phyloP scores from a whole-genome alignment of 1,139 yeast genomes.

The Hansenula sp. region DNA sequence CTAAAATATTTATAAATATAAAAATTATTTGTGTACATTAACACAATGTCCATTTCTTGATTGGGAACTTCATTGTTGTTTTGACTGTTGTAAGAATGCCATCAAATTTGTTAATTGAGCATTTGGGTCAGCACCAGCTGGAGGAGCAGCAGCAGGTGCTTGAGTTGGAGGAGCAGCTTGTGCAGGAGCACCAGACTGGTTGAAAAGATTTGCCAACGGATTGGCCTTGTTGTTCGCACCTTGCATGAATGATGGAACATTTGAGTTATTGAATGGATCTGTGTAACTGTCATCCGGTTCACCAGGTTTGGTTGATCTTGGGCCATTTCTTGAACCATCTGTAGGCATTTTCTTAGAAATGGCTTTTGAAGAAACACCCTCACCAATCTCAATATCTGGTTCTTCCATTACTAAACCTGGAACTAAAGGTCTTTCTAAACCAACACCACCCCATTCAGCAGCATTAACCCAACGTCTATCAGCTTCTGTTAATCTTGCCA shows the following conservation, averaged over 20 bases:
- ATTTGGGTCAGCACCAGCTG: conserved; percentile 30
- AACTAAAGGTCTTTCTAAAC: conserved; percentile 70
- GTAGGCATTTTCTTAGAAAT: conserved; percentile 87
- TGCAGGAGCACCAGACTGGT: conserved; percentile 18
- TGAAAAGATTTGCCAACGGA: conserved; percentile 50
- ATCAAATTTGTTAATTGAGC: conserved; percentile 36
- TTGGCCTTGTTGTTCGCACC: conserved; percentile 30
- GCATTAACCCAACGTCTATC: conserved; percentile 84
- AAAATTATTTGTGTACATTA: not conserved
- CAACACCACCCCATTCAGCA: conserved; percentile 98
- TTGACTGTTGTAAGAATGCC: conserved; percentile 36
- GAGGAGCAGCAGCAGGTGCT: conserved; percentile 22
- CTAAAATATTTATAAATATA: too few relatives aligned
- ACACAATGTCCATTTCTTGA: too few relatives aligned
- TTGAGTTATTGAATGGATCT: conserved; percentile 32
- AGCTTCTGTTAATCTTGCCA: conserved; percentile 86
- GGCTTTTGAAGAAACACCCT: conserved; percentile 91
- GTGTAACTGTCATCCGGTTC: conserved; percentile 41
- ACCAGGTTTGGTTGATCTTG: conserved; percentile 70
- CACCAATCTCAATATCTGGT: conserved; percentile 95
- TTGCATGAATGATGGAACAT: conserved; percentile 23
- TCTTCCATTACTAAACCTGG: conserved; percentile 89
- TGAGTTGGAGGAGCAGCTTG: conserved; percentile 17
- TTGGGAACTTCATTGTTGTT: conserved; percentile 13
- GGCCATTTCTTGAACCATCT: conserved; percentile 82